Evolutionary conservation across 345 rosid species (phyloP).

Genomic region (Eucalyptus sp.): DNA sequence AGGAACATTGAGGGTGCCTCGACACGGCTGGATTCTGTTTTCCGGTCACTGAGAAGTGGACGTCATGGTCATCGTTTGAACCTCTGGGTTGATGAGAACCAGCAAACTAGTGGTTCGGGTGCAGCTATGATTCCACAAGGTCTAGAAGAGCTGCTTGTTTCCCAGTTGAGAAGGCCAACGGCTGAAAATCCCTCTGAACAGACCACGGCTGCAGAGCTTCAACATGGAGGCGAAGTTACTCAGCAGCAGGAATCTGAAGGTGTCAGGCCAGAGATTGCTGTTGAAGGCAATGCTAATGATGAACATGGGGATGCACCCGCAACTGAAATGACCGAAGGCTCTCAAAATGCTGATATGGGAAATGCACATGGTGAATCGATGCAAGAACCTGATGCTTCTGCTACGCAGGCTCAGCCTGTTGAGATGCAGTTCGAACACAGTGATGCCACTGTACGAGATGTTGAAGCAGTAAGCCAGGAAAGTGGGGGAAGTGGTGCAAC

Average conservation of each 20-base stretch:
- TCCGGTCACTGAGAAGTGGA: slow-evolving; percentile 81
- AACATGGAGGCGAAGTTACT: slow-evolving; percentile 25
- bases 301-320: slow-evolving; percentile 26
- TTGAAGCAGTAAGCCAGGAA: slow-evolving; percentile 97
- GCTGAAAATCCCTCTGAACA: slow-evolving; percentile 57
- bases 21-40: slow-evolving; percentile 60
- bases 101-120: slow-evolving; percentile 62
- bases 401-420: slow-evolving; percentile 40
- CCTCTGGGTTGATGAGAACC: slow-evolving; percentile 88
- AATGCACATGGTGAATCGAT: slow-evolving; percentile 30
- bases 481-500: slow-evolving; percentile 96
- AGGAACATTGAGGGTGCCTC: slow-evolving; percentile 42
- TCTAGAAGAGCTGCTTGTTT: slow-evolving; percentile 87
- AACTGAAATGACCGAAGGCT: slow-evolving; percentile 26
- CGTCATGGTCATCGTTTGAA: slow-evolving; percentile 83
- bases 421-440: slow-evolving; percentile 92
- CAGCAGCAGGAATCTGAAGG: slow-evolving; percentile 35
- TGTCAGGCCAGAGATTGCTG: slow-evolving; percentile 26
- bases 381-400: slow-evolving; percentile 20
- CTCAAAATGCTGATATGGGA: slow-evolving; percentile 31
- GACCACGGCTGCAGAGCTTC: slow-evolving; percentile 26
- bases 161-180: slow-evolving; percentile 69
- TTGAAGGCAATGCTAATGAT: slow-evolving; percentile 33
- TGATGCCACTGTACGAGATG: slow-evolving; percentile 69
- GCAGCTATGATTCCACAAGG: slow-evolving; percentile 68